Conservation (phyloP, 331 rosid species). For the Rhamnella rubrinervis region DNA sequence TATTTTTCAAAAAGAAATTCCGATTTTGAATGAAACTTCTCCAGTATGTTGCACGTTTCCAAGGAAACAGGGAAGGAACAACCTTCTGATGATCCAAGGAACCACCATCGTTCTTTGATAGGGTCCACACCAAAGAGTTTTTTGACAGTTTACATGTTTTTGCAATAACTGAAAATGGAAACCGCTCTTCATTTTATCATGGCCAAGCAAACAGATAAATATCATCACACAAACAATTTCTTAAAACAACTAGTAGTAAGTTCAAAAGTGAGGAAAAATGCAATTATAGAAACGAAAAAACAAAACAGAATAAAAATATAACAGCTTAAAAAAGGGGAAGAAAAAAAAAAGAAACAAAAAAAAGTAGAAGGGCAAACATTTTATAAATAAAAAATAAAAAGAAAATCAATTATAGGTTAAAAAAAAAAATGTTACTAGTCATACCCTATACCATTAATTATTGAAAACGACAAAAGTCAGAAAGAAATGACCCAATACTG, state of each 20-base stretch:
- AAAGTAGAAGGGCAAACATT: too few relatives aligned
- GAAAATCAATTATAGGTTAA: too few relatives aligned
- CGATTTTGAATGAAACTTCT: conserved; percentile 46
- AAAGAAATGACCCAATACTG: too few relatives aligned
- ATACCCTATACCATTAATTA: too few relatives aligned
- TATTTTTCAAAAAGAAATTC: conserved; percentile 45
- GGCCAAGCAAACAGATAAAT: conserved; percentile 24
- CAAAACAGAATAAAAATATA: too few relatives aligned
- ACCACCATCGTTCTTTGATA: conserved; percentile 33
- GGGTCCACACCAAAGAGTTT: conserved; percentile 91
- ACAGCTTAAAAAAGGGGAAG: too few relatives aligned
- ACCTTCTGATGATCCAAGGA: conserved; percentile 48
- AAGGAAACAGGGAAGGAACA: conserved; percentile 72
- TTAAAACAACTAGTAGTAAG: neutral
- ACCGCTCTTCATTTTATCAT: conserved; percentile 6
- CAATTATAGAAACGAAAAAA: too few relatives aligned
- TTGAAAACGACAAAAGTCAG: too few relatives aligned
- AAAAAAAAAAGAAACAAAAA: too few relatives aligned
- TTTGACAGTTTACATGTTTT: conserved; percentile 47
- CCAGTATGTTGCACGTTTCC: conserved; percentile 77
- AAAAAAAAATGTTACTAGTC: too few relatives aligned
- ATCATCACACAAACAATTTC: conserved; percentile 14
- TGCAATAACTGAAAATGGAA: conserved; percentile 51
- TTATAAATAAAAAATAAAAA: too few relatives aligned
- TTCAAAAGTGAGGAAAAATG: neutral